Percentiles rank a stretch among this genome's conserved stretches.
phyloP scores from a whole-genome alignment of 2,329 filamentous ascomycete genomes.

The Verticillium dahliae region DNA sequence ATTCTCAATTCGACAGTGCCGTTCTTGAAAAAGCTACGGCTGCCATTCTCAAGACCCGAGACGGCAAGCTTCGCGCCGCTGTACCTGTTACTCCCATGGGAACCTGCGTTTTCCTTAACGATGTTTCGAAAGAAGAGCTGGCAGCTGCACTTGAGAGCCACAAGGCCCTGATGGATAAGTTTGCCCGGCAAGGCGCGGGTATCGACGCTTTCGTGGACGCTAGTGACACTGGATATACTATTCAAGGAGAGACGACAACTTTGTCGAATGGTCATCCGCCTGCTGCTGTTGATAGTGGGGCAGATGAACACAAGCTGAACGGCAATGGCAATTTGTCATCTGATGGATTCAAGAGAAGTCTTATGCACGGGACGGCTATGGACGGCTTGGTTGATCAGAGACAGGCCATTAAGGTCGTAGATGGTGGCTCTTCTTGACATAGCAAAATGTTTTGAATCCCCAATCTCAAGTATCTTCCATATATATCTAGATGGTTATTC shows the following conservation, averaged over 20 bases:
- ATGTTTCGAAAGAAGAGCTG: constrained; percentile 57
- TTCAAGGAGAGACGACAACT: neutral
- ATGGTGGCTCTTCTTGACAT: neutral
- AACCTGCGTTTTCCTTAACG: constrained; percentile 61
- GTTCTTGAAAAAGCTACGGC: constrained; percentile 59
- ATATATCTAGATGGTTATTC: no score
- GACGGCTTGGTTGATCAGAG: neutral
- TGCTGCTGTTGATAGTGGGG: neutral
- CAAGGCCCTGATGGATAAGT: constrained; percentile 57
- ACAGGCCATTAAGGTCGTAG: neutral
- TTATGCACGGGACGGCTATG: neutral
- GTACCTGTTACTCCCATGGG: constrained; percentile 60
- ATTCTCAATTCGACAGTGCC: constrained; percentile 58
- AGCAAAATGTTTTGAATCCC: neutral
- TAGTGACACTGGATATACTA: constrained; percentile 56
- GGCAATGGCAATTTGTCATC: neutral
- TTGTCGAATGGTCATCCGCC: neutral
- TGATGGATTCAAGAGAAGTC: neutral
- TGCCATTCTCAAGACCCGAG: constrained; percentile 65
- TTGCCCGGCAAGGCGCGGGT: constrained; percentile 57
- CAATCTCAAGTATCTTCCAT: no score
- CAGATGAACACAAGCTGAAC: neutral
- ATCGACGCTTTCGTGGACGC: constrained; percentile 64
- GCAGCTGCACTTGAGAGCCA: constrained; percentile 52
- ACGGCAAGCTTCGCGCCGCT: constrained; percentile 60